Base-by-base conservation (phyloP, 192 early-diverging fungal species). In the Coemansia sp. region DNA sequence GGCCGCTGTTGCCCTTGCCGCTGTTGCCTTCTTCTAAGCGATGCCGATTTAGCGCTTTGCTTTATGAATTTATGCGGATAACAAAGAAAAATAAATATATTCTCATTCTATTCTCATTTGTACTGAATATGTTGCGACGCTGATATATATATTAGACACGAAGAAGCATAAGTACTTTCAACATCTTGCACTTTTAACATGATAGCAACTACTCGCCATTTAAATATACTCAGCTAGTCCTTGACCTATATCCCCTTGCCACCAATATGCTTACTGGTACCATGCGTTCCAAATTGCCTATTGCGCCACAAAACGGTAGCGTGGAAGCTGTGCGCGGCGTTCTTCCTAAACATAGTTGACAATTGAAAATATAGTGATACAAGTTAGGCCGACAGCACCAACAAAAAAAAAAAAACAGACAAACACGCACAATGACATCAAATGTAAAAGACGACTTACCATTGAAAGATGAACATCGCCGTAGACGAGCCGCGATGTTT, bases 11-110 rank as follows among this genome's bases (percentile, higher is more conserved):
- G 73, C 63, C 66, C 27, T 76, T n/a, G 75, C 66, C 63, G 73
- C 68, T n/a, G 80, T 73, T 6, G 76, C 80, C 51, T 65, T 75
- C 63, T 83, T 83, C 76, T 83, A 83, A 77, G 57, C 43, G 41
- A 51, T 27, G 47, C 40, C 41, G 43, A 51, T 22, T 22, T 22
- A 51, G 47, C 47, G 24, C 24, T 24, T 24, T 24, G 42, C 42
- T 43, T 43, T 13, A 43, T 43, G 2, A 15, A 43, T 10, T 43
- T 43, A 15, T 15, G 42, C 34, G 34, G 34, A 36, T 36, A 36
- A 36, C 3, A 3, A 7, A 36, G 12, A 3, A 43, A 51, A 51
- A 49, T 49, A 51, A 51, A 22, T 22, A 43, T 43, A 43, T 13
- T 15, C 3, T 43, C 13, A 11, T 24, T 43, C 10, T 43, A 24